Evolutionary conservation across 2,329 filamentous ascomycete genomes (phyloP).

Genomic region (Fusarium devonianum): DNA sequence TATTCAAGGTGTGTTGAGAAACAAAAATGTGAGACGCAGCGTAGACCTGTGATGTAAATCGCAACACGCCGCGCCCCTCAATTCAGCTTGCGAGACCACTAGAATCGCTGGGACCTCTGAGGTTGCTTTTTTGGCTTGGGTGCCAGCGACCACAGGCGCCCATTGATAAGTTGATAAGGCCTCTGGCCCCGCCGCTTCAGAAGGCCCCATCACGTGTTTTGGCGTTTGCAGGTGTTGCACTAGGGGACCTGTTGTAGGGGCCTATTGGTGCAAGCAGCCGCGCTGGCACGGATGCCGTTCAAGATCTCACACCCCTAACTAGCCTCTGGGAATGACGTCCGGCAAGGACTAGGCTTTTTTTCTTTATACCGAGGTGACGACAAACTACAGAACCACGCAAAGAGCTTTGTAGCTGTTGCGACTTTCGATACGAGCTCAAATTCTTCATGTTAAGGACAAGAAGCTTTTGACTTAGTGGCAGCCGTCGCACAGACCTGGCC

Average conservation of each 20-base stretch:
- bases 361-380: conserved; percentile 9
- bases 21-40: conserved; percentile 19
- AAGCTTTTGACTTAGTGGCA: neutral
- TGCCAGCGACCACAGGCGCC: conserved; percentile 9
- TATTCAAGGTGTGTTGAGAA: conserved; percentile 4
- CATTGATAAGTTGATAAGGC: conserved; percentile 1
- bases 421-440: neutral
- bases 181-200: neutral
- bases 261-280: conserved; percentile 28
- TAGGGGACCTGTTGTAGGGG: conserved; percentile 5
- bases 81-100: conserved; percentile 27
- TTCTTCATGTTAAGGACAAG: neutral
- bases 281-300: conserved; percentile 13
- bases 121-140: conserved; percentile 22
- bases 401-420: neutral
- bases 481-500: conserved; percentile 12
- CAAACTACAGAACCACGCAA: neutral
- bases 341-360: conserved; percentile 7
- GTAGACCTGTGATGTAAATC: conserved; percentile 35
- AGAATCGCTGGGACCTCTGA: conserved; percentile 13
- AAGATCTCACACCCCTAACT: conserved; percentile 7
- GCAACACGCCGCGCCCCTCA: conserved; percentile 27
- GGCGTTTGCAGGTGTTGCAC: conserved; percentile 25
- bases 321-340: conserved; percentile 27
- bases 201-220: conserved; percentile 33